Evolutionary conservation across 306 rosid species (phyloP).

Genomic region (Cicer bijugum): DNA sequence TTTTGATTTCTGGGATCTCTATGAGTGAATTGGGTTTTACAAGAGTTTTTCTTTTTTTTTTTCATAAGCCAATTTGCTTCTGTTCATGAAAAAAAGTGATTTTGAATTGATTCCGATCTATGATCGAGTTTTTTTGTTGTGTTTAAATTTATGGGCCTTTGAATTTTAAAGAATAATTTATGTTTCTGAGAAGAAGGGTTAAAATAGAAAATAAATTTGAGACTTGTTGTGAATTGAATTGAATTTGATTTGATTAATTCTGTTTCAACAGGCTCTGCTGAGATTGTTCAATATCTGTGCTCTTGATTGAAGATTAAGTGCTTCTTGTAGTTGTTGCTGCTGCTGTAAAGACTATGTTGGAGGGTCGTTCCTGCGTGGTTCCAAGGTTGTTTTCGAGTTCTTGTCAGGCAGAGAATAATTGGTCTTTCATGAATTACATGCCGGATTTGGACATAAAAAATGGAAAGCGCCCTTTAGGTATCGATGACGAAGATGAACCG

Average conservation of each 20-base stretch:
- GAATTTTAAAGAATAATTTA: not conserved
- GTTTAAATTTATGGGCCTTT: constrained; percentile 43
- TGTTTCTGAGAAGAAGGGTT: constrained; percentile 3
- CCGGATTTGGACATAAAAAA: constrained; percentile 55
- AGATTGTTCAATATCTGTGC: constrained; percentile 29
- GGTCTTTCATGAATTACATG: constrained; percentile 67
- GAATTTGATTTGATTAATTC: constrained; percentile 44
- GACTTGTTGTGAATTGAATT: constrained; percentile 42
- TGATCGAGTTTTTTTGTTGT: constrained; percentile 11
- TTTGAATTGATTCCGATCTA: constrained; percentile 54
- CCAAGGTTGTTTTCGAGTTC: constrained; percentile 76
- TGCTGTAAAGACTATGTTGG: constrained; percentile 66
- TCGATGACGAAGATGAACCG: constrained; percentile 50
- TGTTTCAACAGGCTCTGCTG: constrained; percentile 54
- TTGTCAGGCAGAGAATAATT: constrained; percentile 64
- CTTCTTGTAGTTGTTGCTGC: not conserved
- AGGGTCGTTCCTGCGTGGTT: constrained; percentile 68
- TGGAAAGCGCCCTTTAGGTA: constrained; percentile 63
- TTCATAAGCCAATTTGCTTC: constrained; percentile 9
- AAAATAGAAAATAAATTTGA: not conserved
- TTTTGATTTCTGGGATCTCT: constrained; percentile 49
- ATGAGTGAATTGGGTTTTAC: not conserved
- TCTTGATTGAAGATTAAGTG: constrained; percentile 46
- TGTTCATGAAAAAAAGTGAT: constrained; percentile 28
- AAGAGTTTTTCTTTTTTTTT: not conserved